phyloP scores from a whole-genome alignment of 106 monocot genomes.

The Platanthera guangdongensis region DNA sequence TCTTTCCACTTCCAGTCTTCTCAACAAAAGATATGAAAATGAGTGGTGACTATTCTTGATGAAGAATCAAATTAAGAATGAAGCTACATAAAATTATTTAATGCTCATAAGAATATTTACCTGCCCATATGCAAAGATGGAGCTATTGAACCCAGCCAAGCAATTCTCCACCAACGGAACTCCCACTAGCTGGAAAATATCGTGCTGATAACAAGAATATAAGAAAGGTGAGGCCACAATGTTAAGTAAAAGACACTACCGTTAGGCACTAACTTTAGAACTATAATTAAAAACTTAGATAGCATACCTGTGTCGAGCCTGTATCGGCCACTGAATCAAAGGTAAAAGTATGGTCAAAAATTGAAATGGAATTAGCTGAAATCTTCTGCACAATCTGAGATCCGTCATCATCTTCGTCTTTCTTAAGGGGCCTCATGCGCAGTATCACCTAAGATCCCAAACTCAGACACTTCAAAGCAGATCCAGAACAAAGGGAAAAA shows the following conservation, averaged over 20 bases:
- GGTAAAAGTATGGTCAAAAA: conserved; percentile 76
- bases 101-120: conserved; percentile 19
- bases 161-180: conserved; percentile 95
- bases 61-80: not conserved
- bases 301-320: conserved; percentile 60
- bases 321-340: conserved; percentile 83
- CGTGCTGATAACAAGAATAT: conserved; percentile 41
- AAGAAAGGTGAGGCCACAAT: not conserved
- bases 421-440: conserved; percentile 60
- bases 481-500: not conserved
- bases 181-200: conserved; percentile 80
- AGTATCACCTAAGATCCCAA: conserved; percentile 57
- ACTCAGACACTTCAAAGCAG: not conserved
- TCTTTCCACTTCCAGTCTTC: conserved; percentile 98
- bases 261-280: not conserved
- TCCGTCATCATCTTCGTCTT: conserved; percentile 61
- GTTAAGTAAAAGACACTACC: conserved; percentile 1
- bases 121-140: conserved; percentile 99
- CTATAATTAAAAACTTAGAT: not conserved
- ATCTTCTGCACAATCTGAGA: conserved; percentile 60
- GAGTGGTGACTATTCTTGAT: not conserved
- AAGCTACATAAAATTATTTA: not conserved
- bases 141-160: conserved; percentile 93
- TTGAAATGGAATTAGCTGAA: conserved; percentile 44
- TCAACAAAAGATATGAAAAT: not conserved